Percentiles rank a stretch among this genome's conserved stretches.
phyloP scores from a whole-genome alignment of 2,329 filamentous ascomycete species.

The Fusarium hainanense region DNA sequence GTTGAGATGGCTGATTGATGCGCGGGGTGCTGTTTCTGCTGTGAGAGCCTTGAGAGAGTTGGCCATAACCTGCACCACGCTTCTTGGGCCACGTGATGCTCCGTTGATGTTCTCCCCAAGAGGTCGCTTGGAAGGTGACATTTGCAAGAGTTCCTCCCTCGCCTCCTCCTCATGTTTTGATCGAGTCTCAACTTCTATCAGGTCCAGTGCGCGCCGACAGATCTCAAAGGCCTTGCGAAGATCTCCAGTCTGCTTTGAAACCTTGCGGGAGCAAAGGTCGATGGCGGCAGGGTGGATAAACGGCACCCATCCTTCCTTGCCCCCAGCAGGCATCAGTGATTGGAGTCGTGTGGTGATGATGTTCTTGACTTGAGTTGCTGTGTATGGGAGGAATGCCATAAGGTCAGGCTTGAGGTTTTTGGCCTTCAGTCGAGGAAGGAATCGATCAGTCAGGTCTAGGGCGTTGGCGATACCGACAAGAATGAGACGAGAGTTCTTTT shows the following conservation, averaged over 20 bases:
- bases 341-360: constrained; percentile 88
- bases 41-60: constrained; percentile 72
- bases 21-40: constrained; percentile 83
- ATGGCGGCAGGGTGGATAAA: constrained; percentile 96
- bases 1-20: constrained; percentile 90
- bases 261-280: constrained; percentile 92
- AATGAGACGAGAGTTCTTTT: constrained; percentile 80
- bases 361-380: constrained; percentile 83
- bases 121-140: constrained; percentile 78
- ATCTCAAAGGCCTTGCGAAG: constrained; percentile 96
- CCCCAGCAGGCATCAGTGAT: constrained; percentile 70
- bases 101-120: constrained; percentile 84
- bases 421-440: constrained; percentile 91
- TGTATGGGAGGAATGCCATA: constrained; percentile 93
- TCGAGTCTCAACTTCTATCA: constrained; percentile 86
- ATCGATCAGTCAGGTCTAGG: constrained; percentile 93
- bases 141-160: constrained; percentile 66
- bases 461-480: constrained; percentile 96
- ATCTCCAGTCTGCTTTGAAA: constrained; percentile 93
- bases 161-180: constrained; percentile 75
- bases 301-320: constrained; percentile 73
- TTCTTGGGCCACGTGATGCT: constrained; percentile 57
- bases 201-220: constrained; percentile 86
- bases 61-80: constrained; percentile 60
- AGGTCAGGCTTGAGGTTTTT: constrained; percentile 91